Conservation (phyloP, 331 rosid genomes). For the Phaseolus coccineus region DNA sequence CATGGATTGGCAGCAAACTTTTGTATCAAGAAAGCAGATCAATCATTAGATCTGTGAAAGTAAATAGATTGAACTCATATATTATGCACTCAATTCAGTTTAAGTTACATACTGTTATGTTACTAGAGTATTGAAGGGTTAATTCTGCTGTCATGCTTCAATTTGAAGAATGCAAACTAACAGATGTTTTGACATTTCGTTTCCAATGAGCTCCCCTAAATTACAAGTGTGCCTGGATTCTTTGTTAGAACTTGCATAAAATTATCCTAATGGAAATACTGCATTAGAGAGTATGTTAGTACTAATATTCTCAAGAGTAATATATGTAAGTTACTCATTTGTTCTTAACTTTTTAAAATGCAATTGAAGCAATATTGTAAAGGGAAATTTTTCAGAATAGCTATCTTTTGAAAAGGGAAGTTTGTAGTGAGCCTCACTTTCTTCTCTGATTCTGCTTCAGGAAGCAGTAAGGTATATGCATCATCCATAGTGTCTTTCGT, state of each 20-base stretch:
- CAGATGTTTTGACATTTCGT: background rate
- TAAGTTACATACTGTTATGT: background rate
- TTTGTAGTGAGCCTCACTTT: conserved; percentile 33
- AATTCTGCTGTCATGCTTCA: background rate
- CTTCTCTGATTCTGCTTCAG: conserved; percentile 40
- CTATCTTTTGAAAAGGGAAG: background rate
- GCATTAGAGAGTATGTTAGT: background rate
- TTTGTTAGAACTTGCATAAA: background rate
- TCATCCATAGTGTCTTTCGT: conserved; percentile 45
- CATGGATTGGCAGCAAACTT: background rate
- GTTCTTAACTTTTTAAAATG: too few species aligned
- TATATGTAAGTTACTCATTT: background rate
- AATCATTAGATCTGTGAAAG: conserved; percentile 10
- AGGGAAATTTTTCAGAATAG: background rate
- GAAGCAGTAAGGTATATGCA: conserved; percentile 52
- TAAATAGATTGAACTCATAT: background rate
- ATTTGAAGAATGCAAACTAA: background rate
- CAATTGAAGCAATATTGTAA: background rate
- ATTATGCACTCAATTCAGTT: background rate
- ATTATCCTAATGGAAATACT: background rate
- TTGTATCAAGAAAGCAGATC: conserved; percentile 12
- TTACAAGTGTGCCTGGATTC: background rate
- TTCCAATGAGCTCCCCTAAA: background rate
- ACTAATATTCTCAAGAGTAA: too few species aligned
- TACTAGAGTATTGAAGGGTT: background rate